Evolutionary conservation across 352 stramenopile genomes (phyloP), one percentile per base, ranked within the genome.

Genomic region (Globisporangium irregulare): DNA sequence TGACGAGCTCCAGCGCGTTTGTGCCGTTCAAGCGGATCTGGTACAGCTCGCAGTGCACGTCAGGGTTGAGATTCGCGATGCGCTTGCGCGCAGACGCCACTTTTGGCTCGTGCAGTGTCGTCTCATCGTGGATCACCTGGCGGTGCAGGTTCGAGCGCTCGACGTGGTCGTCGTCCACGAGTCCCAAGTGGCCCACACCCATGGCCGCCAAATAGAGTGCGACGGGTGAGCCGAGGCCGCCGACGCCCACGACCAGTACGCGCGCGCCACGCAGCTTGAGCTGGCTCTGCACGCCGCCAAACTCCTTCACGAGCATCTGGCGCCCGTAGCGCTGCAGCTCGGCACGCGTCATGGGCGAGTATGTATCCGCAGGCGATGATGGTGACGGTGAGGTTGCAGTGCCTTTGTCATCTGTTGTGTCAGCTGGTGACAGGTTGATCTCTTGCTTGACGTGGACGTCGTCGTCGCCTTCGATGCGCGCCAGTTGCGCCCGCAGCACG

Each of bases 121-220:
- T 66, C 64, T 97, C 86, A 63, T 89, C 90, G 72, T 99, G 96
- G 27, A 98, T 84, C 59, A 99, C 82, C 77, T 99, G 98, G 6
- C 97, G 84, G 73, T 99, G 98, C 64, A 99, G 77, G 79, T 99
- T 99, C 60, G 86, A 98, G 50, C 87, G 79, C 59, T 99, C 97
- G 25, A 99, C 97, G 66, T 62, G 53, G 77, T 99, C 98, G 70
- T 94, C 86, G 75, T 99, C 98, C 4, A 98, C 90, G 38, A 99
- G 72, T 4, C 79, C 88, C n/a, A 99, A 79, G 34, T 78, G 77
- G 4, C 95, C 97, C 4, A 99, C 83, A 3, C 97, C 98, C 75
- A 97, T 97, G 9, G 86, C 93, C 9, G 95, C 93, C 25, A 99
- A 79, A 72, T 99, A 99, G 12, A 98, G 73, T 38, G 98, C 82